These are phyloP conservation scores for Neurospora tetrasperma DNA, from an alignment of 495 filamentous ascomycete genomes.

Conservation along the genomic window DNA sequence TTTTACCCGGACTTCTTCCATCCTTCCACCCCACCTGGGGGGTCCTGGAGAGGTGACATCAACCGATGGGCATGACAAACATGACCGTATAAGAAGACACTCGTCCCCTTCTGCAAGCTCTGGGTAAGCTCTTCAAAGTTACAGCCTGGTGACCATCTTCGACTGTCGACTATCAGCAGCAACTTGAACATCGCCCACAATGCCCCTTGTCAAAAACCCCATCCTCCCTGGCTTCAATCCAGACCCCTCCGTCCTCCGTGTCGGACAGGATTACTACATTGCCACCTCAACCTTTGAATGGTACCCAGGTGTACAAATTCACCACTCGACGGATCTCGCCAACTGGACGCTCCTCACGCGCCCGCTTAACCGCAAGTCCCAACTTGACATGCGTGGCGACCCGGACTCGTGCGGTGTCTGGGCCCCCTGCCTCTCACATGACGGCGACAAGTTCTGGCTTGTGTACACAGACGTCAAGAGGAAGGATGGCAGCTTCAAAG, in stretches of 20 bases:
- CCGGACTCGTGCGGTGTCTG: slow-evolving; percentile 52
- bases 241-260: slow-evolving; percentile 50
- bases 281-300: slow-evolving; percentile 55
- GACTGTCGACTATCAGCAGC: background rate
- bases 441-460: slow-evolving; percentile 48
- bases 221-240: slow-evolving; percentile 55
- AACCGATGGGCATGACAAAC: background rate
- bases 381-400: slow-evolving; percentile 51
- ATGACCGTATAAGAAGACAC: background rate
- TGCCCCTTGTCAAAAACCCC: slow-evolving; percentile 44
- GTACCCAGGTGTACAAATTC: slow-evolving; percentile 50
- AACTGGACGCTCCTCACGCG: slow-evolving; percentile 51
- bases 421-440: slow-evolving; percentile 51
- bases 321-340: slow-evolving; percentile 45
- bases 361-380: slow-evolving; percentile 47
- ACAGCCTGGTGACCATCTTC: background rate
- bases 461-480: slow-evolving; percentile 48
- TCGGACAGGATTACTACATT: slow-evolving; percentile 50
- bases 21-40: background rate
- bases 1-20: background rate
- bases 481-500: slow-evolving; percentile 46
- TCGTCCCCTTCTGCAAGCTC: background rate
- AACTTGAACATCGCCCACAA: slow-evolving; percentile 2
- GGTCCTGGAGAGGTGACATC: background rate
- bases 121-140: background rate